Evolutionary conservation across 2,329 filamentous ascomycete genomes (phyloP).

Genomic region (Penicillium glabrum): DNA sequence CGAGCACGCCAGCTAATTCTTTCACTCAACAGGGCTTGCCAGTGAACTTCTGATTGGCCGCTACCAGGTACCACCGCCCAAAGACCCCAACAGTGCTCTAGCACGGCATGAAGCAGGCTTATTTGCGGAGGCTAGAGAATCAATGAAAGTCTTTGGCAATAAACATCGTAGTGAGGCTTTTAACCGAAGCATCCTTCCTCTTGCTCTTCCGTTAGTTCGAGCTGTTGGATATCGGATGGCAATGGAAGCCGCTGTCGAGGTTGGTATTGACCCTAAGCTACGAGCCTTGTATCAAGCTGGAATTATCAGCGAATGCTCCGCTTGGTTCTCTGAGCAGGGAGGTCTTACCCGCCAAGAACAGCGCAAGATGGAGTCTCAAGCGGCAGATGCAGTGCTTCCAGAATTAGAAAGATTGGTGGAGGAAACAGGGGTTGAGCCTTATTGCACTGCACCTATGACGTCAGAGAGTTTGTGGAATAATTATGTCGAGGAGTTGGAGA

Average conservation of each 20-base stretch:
- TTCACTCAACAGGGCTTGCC: conserved; percentile 19
- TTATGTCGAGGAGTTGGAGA: conserved; percentile 9
- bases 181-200: conserved; percentile 2
- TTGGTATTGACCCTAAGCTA: background rate
- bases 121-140: conserved; percentile 10
- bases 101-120: conserved; percentile 23
- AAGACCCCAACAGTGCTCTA: conserved; percentile 9
- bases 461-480: conserved; percentile 9
- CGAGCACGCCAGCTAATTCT: background rate
- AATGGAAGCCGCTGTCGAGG: background rate
- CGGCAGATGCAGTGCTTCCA: conserved; percentile 10
- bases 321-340: conserved; percentile 9
- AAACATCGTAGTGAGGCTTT: conserved; percentile 2
- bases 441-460: conserved; percentile 13
- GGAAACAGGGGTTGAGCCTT: background rate
- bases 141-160: background rate
- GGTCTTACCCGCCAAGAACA: conserved; percentile 3
- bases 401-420: conserved; percentile 7
- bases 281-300: conserved; percentile 3
- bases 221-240: conserved; percentile 7
- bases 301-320: conserved; percentile 1
- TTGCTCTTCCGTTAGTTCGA: background rate
- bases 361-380: conserved; percentile 12
- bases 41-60: conserved; percentile 26
- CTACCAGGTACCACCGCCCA: conserved; percentile 20